Base-by-base conservation (phyloP, 2,329 filamentous ascomycete genomes). In the Neofusicoccum kwambonambiense region DNA sequence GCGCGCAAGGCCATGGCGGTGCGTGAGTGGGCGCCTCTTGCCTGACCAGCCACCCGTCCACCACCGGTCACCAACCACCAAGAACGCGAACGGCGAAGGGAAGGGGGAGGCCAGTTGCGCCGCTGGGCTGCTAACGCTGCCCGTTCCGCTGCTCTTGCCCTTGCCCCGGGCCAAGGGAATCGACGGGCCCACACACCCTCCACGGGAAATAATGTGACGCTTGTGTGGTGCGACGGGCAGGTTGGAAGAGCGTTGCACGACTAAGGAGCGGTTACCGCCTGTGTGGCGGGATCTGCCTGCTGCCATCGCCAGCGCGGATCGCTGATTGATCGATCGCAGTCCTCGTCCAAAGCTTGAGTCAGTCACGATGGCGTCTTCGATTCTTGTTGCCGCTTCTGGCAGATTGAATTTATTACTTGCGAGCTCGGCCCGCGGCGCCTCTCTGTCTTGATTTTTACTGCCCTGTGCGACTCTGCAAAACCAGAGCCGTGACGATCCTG, bases 221-320 rank as follows among this genome's bases (percentile, higher is more conserved):
- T 44, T 47, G 42, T 17, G 56, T 27, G 17, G 56, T 60, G 56
- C 56, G 56, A 60, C 56, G 12, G 27, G 12, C 42, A 27, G 22
- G 54, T 35, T 19, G 22, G 52, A 31, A 31, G 54, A 58, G 39
- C 9, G 56, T 60, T 37, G 42, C 56, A 60, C 56, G n/a, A 47
- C 56, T 42, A 47, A 47, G 56, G 56, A 60, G 56, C 37, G 42
- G 56, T 60, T 60, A 47, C 56, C 56, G 56, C 56, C 41, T 47
- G 27, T 47, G 56, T 60, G 56, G 56, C 42, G 41, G 27, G 56
- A 47, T 47, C 56, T 31, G 11, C 42, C 31, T 47, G 17, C 8
- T 35, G n/a, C 19, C 54, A 35, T 60, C 54, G 22, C 13, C 39
- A 31, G 22, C 22, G 22, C 22, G 22, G 13, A 56, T 42, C 12